phyloP scores from a whole-genome alignment of 257 asterid genomes.

The Anisodus tanguticus region DNA sequence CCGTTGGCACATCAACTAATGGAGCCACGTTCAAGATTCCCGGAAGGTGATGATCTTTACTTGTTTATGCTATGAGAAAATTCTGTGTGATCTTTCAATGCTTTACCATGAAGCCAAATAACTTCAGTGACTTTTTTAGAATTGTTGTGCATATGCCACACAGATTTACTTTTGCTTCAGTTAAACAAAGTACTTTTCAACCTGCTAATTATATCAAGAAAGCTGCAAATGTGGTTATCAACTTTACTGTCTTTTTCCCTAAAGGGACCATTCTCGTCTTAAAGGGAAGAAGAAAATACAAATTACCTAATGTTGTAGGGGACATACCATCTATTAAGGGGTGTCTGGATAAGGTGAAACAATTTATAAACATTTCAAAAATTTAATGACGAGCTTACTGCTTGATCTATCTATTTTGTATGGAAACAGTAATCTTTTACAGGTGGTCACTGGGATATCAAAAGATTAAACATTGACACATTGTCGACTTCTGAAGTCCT shows the following conservation, averaged over 20 bases:
- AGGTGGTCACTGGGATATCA: not conserved
- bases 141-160: not conserved
- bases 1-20: slow-evolving; percentile 94
- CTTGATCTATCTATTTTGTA: slow-evolving; percentile 8
- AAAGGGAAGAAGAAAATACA: slow-evolving; percentile 7
- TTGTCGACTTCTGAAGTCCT: not conserved
- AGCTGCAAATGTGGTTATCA: not conserved
- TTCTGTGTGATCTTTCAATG: not conserved
- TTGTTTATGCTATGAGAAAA: slow-evolving; percentile 17
- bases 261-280: slow-evolving; percentile 1
- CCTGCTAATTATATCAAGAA: not conserved
- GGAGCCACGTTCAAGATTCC: slow-evolving; percentile 97
- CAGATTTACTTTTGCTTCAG: not conserved
- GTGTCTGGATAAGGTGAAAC: not conserved
- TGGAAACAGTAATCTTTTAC: not conserved
- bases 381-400: not conserved
- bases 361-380: not conserved
- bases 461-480: not conserved
- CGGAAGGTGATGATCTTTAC: slow-evolving; percentile 65
- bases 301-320: not conserved
- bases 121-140: not conserved
- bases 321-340: slow-evolving; percentile 13
- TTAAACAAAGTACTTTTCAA: not conserved
- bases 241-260: not conserved
- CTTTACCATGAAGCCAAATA: slow-evolving; percentile 15